Percentiles rank a stretch among this genome's conserved stretches.
Evolutionary conservation across 805 yeast species (phyloP).

Genomic region (Candida oleophila): DNA sequence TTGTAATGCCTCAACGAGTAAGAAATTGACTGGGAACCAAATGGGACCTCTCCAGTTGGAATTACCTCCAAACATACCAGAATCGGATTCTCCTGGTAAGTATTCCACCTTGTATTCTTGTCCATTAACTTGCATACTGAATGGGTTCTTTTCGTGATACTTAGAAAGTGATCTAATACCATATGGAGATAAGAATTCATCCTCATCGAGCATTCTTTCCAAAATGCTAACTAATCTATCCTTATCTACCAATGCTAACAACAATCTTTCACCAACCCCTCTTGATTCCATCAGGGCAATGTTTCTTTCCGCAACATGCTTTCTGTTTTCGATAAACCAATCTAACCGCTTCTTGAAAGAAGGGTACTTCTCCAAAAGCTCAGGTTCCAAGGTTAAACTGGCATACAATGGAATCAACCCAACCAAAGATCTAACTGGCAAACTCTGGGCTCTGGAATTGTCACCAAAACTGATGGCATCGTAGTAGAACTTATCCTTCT

Average conservation of each 20-base stretch:
- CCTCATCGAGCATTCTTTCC: slow-evolving; percentile 79
- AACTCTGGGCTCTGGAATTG: slow-evolving; percentile 57
- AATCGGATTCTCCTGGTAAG: slow-evolving; percentile 85
- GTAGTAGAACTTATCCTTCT: slow-evolving; percentile 81
- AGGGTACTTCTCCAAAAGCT: slow-evolving; percentile 72
- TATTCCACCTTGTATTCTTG: slow-evolving; percentile 67
- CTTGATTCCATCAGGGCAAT: slow-evolving; percentile 79
- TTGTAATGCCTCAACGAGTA: slow-evolving; percentile 82
- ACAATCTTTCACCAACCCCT: slow-evolving; percentile 80
- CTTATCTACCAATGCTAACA: slow-evolving; percentile 76
- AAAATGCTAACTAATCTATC: slow-evolving; percentile 76
- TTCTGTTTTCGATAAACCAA: slow-evolving; percentile 77
- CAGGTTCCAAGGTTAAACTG: slow-evolving; percentile 83
- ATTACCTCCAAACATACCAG: slow-evolving; percentile 94
- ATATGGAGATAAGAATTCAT: slow-evolving; percentile 77
- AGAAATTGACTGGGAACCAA: slow-evolving; percentile 91
- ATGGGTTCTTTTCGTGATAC: slow-evolving; percentile 81
- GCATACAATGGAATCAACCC: slow-evolving; percentile 93
- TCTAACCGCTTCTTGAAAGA: slow-evolving; percentile 77
- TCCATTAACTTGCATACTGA: slow-evolving; percentile 80
- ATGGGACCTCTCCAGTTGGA: slow-evolving; percentile 98
- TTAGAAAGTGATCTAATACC: slow-evolving; percentile 90
- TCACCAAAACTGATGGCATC: slow-evolving; percentile 84
- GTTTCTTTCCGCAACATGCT: slow-evolving; percentile 71
- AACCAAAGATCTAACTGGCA: slow-evolving; percentile 86